Base-by-base conservation (phyloP, 768 basidiomycete species). In the Leccinum ochraceum region DNA sequence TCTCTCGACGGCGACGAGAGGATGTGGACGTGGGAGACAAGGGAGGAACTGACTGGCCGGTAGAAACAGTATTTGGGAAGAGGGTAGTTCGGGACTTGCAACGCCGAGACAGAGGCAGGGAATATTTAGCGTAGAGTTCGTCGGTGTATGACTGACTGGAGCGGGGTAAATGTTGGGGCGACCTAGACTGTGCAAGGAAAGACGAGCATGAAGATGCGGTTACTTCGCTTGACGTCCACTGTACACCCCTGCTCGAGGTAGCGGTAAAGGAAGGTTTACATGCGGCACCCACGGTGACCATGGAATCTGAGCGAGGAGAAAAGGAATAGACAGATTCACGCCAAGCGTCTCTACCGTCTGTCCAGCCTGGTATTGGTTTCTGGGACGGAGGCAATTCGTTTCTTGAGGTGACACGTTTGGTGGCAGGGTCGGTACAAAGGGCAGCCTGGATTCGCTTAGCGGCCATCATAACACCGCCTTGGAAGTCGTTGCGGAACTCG, bases 401-500 rank as follows among this genome's bases (percentile, higher is more conserved):
- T 39, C 76, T 75, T 13, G 74, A 69, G 1, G 62, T 60, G 6
- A 69, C 68, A 60, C 79, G 77, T 67, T 79, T 81, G 13, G 71
- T 63, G 24, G 67, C 56, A 30, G 81, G 78, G 24, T 77, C 76
- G 0, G 79, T 68, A 60, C 80, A 79, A 28, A 82, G 71, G 24
- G 75, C 76, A 16, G 81, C 77, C 46, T 78, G 75, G 68, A 89
- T 83, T 61, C 82, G 82, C 42, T 79, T 80, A 32, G 79, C 81
- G 3, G 86, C 83, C 87, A 89, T 89, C 81, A 90, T 88, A 74
- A 88, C 76, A 39, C 88, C 88, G 42, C 79, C 78, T 63, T 76
- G 78, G 69, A 81, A 88, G 44, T 83, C 78, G 24, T 77, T 76
- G 57, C 72, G 66, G 57, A 67, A 66, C 56, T 75, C 62, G 54